Evolutionary conservation across 2,329 filamentous ascomycete species (phyloP), one percentile per base, ranked within the genome.

Genomic region (Camillea tinctor): DNA sequence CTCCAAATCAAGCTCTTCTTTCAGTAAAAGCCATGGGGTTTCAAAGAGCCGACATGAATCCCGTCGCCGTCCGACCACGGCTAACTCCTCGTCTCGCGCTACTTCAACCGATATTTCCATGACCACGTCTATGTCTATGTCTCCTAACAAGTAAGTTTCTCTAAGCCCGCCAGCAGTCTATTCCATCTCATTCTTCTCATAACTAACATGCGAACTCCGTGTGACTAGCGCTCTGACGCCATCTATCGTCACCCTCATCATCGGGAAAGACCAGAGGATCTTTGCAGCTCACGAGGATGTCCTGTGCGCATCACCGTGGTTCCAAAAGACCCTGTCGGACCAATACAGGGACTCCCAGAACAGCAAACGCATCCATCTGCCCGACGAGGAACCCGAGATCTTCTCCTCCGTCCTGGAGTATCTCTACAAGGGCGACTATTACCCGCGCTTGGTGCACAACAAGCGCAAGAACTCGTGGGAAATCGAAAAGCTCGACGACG

Each of bases 371-470:
- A 89, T 97, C 73, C 84, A 89, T 55, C 85, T 97, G 1, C 89
- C 92, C 1, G 87, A 94, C 61, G 93, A 97, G 75, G 89, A 93
- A 68, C 92, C 93, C 20, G 92, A 96, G 74, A 89, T 96, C 70
- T 93, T 97, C 76, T 96, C 92, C 7, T 93, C 90, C 5, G 84
- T 97, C 11, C 87, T 97, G 59, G 93, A 97, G 73, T 97, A 90
- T 68, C 86, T 97, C 59, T 96, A 96, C 84, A 96, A 96, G 77
- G 93, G 93, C 65, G 93, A 97, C 76, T 97, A 97, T 79, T 93
- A 89, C 68, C 93, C 93, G 2, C 89, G 90, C 19, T 82, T 96
- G 22, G 78, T 92, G 59, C 92, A 92, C 77, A 92, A 94, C 78
- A 92, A 93, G 80, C 87, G 88, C 64, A 85, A 86, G 58, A 88